Percentiles rank a stretch among this genome's conserved stretches.
These are phyloP conservation scores for Lyophyllum semitale DNA, from an alignment of 768 basidiomycete genomes.

Conservation along the genomic window DNA sequence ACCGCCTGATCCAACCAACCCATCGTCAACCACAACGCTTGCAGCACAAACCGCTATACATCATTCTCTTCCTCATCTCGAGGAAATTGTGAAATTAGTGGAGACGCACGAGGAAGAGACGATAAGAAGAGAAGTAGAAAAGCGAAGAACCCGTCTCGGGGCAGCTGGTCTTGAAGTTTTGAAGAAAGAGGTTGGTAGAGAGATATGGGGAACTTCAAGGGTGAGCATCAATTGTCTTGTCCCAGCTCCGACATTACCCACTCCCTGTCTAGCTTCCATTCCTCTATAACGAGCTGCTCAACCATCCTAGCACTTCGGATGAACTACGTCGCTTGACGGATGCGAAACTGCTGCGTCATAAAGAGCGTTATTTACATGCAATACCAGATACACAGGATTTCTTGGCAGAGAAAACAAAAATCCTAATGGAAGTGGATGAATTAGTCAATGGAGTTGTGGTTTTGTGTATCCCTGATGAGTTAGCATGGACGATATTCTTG, in stretches of 20 bases:
- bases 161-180: slow-evolving; percentile 61
- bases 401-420: slow-evolving; percentile 40
- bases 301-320: slow-evolving; percentile 79
- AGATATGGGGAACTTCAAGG: slow-evolving; percentile 62
- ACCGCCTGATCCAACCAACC: slow-evolving; percentile 74
- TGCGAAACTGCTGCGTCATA: slow-evolving; percentile 68
- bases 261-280: slow-evolving; percentile 54
- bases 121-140: slow-evolving; percentile 71
- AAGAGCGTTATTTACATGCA: slow-evolving; percentile 60
- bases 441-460: slow-evolving; percentile 77
- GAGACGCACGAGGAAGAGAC: slow-evolving; percentile 64
- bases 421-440: slow-evolving; percentile 68
- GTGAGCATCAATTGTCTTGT: slow-evolving; percentile 34
- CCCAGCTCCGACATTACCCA: slow-evolving; percentile 10
- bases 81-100: slow-evolving; percentile 67
- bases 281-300: slow-evolving; percentile 78
- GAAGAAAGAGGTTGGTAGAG: slow-evolving; percentile 63
- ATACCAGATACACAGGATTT: slow-evolving; percentile 46
- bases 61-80: slow-evolving; percentile 67
- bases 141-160: slow-evolving; percentile 75
- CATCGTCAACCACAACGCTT: slow-evolving; percentile 59
- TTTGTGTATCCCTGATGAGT: slow-evolving; percentile 73
- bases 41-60: slow-evolving; percentile 63
- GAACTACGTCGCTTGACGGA: slow-evolving; percentile 79
- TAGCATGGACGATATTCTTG: slow-evolving; percentile 80